Conservation (phyloP, 2,329 filamentous ascomycete species). For the Lachnellula suecica region DNA sequence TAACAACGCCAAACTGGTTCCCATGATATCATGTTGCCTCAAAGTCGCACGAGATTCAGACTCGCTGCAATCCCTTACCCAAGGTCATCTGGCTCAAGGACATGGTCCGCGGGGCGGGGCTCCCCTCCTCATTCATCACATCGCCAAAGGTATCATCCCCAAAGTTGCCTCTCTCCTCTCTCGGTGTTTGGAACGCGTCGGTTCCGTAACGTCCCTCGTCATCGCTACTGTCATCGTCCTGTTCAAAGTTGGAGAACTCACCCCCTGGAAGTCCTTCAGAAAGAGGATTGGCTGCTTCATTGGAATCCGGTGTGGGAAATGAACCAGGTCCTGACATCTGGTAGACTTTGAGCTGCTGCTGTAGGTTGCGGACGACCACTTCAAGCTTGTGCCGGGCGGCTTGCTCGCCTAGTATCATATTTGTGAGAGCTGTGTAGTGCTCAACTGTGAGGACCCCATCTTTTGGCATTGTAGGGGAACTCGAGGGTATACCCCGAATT, state of each 20-base stretch:
- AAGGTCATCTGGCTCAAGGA: conserved; percentile 62
- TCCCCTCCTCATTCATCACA: conserved; percentile 35
- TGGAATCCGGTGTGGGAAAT: conserved; percentile 17
- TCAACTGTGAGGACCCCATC: conserved; percentile 37
- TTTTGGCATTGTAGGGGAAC: conserved; percentile 27
- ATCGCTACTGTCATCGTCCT: conserved; percentile 25
- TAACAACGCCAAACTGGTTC: neutral
- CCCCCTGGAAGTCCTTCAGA: neutral
- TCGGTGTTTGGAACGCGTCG: conserved; percentile 52
- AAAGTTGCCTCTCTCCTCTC: conserved; percentile 44
- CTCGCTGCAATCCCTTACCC: conserved; percentile 18
- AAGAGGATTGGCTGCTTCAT: conserved; percentile 1
- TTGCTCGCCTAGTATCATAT: conserved; percentile 57
- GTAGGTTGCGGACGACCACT: conserved; percentile 52
- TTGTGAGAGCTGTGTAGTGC: conserved; percentile 49
- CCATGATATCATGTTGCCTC: conserved; percentile 1
- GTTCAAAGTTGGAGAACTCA: conserved; percentile 30
- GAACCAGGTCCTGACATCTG: conserved; percentile 1
- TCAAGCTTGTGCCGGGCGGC: conserved; percentile 55
- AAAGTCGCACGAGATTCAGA: conserved; percentile 16
- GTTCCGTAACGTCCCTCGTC: conserved; percentile 35
- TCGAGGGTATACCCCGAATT: conserved; percentile 27
- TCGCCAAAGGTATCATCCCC: conserved; percentile 40
- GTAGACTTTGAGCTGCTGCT: conserved; percentile 24
- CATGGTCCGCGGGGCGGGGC: conserved; percentile 61